These are phyloP conservation scores for Psilocybe mexicana DNA, from an alignment of 1,284 basidiomycete genomes.

Conservation along the genomic window DNA sequence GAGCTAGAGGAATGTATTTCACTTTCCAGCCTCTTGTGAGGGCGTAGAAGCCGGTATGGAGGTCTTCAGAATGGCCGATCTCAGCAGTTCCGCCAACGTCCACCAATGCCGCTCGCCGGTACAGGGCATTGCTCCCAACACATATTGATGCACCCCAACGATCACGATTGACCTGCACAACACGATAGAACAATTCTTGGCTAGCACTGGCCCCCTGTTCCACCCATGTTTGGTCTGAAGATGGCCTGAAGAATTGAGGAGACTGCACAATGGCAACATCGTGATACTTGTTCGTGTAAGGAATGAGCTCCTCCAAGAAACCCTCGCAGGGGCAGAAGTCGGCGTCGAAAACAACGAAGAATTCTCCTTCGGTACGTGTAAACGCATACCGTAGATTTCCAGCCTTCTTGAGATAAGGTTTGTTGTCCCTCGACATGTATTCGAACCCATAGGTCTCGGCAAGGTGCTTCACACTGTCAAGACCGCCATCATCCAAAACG, in stretches of 20 bases:
- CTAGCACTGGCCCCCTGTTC: constrained; percentile 28
- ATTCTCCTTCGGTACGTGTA: constrained; percentile 24
- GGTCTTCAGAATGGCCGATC: constrained; percentile 28
- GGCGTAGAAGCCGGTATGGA: constrained; percentile 28
- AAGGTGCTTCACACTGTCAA: constrained; percentile 22
- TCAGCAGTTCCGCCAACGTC: constrained; percentile 27
- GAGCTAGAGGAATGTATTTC: constrained; percentile 26
- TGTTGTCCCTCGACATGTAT: constrained; percentile 27
- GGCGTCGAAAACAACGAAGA: constrained; percentile 29
- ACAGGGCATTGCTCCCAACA: constrained; percentile 27
- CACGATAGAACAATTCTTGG: constrained; percentile 27
- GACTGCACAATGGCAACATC: constrained; percentile 29
- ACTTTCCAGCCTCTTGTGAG: constrained; percentile 27
- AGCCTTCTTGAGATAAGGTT: constrained; percentile 27
- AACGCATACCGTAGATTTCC: constrained; percentile 28
- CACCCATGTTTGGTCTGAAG: constrained; percentile 25
- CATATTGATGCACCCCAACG: constrained; percentile 27
- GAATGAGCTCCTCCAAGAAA: constrained; percentile 24
- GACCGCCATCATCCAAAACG: constrained; percentile 27
- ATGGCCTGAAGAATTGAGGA: constrained; percentile 29
- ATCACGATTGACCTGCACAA: constrained; percentile 29
- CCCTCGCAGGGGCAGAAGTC: constrained; percentile 29
- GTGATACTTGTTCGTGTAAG: constrained; percentile 23
- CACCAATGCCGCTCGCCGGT: constrained; percentile 24
- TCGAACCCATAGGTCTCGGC: constrained; percentile 25